These are phyloP conservation scores for Neolentinus lepideus DNA, from an alignment of 1,284 basidiomycete species.

Conservation along the genomic window DNA sequence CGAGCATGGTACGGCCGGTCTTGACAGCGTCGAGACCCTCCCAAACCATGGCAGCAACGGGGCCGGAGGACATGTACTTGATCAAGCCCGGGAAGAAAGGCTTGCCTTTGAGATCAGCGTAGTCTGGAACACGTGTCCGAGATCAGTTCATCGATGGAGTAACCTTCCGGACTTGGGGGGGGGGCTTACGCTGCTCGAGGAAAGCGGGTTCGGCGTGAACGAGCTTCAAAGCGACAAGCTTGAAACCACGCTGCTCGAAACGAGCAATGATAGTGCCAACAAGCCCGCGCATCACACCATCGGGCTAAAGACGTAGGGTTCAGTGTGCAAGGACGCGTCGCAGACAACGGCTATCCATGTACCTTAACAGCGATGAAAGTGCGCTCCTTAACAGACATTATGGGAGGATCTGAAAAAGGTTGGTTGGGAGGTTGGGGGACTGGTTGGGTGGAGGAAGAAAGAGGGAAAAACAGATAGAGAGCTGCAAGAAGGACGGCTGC, in stretches of 20 bases:
- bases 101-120: constrained; percentile 88
- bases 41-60: constrained; percentile 97
- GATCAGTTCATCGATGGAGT: constrained; percentile 1
- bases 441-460: constrained; percentile 18
- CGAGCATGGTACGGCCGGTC: constrained; percentile 93
- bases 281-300: constrained; percentile 94
- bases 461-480: constrained; percentile 24
- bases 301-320: constrained; percentile 52
- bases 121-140: constrained; percentile 54
- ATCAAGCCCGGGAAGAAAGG: constrained; percentile 90
- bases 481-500: constrained; percentile 8
- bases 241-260: constrained; percentile 95
- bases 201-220: constrained; percentile 70
- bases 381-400: constrained; percentile 63
- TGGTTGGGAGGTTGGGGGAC: constrained; percentile 3
- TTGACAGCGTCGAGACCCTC: constrained; percentile 96
- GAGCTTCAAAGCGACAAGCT: constrained; percentile 87
- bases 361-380: constrained; percentile 93
- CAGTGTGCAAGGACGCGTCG: constrained; percentile 1
- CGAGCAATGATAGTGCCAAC: constrained; percentile 90
- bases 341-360: constrained; percentile 6
- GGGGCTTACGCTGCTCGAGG: constrained; percentile 73
- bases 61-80: constrained; percentile 93
- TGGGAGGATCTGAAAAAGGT: constrained; percentile 13
- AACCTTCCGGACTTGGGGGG: neutral